These are phyloP conservation scores for Papiliotrema terrestris DNA, from an alignment of 1,284 basidiomycete genomes.

Conservation along the genomic window DNA sequence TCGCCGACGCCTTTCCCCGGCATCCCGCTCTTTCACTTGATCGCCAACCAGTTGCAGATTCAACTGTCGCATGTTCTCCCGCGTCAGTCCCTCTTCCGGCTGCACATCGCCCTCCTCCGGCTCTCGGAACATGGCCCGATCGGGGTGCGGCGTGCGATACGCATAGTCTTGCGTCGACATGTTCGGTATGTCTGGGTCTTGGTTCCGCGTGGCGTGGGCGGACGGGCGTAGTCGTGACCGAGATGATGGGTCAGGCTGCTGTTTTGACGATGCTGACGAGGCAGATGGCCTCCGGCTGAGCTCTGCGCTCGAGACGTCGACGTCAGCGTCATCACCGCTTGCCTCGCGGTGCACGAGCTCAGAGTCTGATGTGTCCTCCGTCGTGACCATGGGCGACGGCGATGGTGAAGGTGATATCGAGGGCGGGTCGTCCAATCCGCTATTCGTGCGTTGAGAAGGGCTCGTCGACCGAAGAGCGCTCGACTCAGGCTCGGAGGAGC, in stretches of 20 bases:
- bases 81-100: background rate
- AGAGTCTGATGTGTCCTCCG: background rate
- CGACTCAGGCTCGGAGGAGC: too few relatives aligned
- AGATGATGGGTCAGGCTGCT: too few relatives aligned
- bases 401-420: background rate
- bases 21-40: background rate
- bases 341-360: too few relatives aligned
- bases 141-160: background rate
- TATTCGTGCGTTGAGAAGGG: too few relatives aligned
- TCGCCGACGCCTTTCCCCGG: background rate
- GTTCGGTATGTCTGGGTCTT: constrained; percentile 39
- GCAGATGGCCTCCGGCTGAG: too few relatives aligned
- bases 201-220: constrained; percentile 17
- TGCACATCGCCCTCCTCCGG: background rate
- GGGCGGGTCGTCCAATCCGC: too few relatives aligned
- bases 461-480: too few relatives aligned
- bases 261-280: too few relatives aligned
- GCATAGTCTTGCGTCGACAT: constrained; percentile 10
- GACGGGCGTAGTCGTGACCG: background rate
- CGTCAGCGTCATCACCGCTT: too few relatives aligned
- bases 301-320: too few relatives aligned
- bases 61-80: constrained; percentile 3
- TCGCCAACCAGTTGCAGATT: background rate
- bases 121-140: constrained; percentile 1
- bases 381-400: background rate